A percentile compares a stretch with the other conserved stretches of the same genome.
These are phyloP conservation scores for Coemansia sp. DNA, from an alignment of 192 early-diverging fungal species.

Conservation along the genomic window DNA sequence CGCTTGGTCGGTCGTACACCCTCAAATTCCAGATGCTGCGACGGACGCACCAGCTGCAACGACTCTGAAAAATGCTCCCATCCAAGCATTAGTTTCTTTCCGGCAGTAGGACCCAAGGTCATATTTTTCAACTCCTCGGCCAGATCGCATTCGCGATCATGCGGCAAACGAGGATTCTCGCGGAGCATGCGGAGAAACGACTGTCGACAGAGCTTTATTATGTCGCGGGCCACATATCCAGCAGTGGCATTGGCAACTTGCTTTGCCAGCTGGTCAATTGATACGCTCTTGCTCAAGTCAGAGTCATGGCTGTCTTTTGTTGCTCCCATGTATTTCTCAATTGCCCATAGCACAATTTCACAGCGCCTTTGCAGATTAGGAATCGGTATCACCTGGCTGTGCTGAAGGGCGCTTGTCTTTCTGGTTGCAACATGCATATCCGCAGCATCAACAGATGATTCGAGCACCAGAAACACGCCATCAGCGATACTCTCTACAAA, in stretches of 20 bases:
- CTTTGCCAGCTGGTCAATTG: conserved; percentile 4
- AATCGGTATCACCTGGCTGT: conserved; percentile 11
- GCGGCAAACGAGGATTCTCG: background rate
- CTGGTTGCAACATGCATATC: conserved; percentile 25
- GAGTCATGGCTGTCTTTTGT: background rate
- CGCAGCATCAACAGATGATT: conserved; percentile 19
- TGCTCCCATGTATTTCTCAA: background rate
- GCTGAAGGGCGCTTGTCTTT: conserved; percentile 27
- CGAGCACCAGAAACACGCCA: conserved; percentile 38
- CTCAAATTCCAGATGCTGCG: conserved; percentile 67
- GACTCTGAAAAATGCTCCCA: conserved; percentile 46
- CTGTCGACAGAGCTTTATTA: conserved; percentile 37
- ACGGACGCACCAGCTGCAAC: conserved; percentile 62
- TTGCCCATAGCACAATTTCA: conserved; percentile 14
- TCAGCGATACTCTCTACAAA: conserved; percentile 27
- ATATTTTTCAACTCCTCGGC: conserved; percentile 12
- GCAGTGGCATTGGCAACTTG: conserved; percentile 42
- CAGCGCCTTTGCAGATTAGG: conserved; percentile 30
- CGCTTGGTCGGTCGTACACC: conserved; percentile 48
- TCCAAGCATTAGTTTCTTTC: background rate
- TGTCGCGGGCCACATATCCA: conserved; percentile 51
- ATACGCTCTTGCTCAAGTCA: background rate
- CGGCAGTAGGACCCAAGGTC: background rate
- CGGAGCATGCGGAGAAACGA: conserved; percentile 31
- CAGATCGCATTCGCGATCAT: background rate